A percentile compares a stretch with the other conserved stretches of the same genome.
Conservation (phyloP, 306 rosid species). For the Fragaria vesca region DNA sequence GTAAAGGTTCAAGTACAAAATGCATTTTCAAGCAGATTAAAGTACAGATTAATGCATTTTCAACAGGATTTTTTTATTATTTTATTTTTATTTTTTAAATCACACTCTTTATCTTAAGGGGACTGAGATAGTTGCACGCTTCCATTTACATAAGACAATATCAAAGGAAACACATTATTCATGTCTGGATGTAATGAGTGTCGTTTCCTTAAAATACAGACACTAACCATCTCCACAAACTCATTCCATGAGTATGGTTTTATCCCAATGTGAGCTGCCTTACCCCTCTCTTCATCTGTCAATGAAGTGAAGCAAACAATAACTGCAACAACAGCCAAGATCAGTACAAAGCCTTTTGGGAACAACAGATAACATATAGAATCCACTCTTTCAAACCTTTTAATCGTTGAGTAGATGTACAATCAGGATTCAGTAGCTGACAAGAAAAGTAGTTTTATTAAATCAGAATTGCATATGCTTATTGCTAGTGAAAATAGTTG, state of each 20-base stretch:
- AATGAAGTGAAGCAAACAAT: constrained; percentile 71
- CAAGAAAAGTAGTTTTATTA: constrained; percentile 16
- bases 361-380: constrained; percentile 1
- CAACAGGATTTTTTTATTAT: background rate
- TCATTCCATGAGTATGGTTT: constrained; percentile 80
- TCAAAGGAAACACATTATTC: background rate
- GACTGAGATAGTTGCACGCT: background rate
- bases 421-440: constrained; percentile 61
- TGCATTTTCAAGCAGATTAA: background rate
- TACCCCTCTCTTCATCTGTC: constrained; percentile 56
- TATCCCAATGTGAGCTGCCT: constrained; percentile 41
- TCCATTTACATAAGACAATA: background rate
- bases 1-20: background rate
- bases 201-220: background rate
- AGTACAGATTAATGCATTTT: background rate
- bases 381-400: constrained; percentile 46
- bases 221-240: constrained; percentile 56
- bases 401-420: constrained; percentile 46
- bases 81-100: too few relatives aligned
- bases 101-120: background rate
- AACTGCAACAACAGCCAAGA: constrained; percentile 46
- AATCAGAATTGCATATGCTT: constrained; percentile 18
- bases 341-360: constrained; percentile 22
- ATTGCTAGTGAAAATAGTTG: background rate
- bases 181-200: background rate